Evolutionary conservation across 768 basidiomycete genomes (phyloP), one percentile per base, ranked within the genome.

Genomic region (Floccularia luteovirens): DNA sequence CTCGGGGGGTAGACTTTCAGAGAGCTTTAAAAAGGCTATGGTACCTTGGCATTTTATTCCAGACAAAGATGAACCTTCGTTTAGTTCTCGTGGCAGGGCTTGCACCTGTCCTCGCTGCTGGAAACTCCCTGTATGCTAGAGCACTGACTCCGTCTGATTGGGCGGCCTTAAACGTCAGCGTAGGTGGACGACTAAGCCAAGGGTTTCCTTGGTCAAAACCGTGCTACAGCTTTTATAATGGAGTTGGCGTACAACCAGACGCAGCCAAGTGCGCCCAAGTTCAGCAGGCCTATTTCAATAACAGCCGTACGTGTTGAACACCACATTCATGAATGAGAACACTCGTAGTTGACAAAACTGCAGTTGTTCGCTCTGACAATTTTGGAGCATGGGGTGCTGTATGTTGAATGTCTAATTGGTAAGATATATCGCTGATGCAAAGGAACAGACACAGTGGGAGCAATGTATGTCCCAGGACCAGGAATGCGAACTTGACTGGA

Each of bases 151-250:
- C 32, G 16, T 7, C 33, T n/a, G 31, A 36, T 12, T 44, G 41
- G 39, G 32, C 39, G 30, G 24, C 42, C n/a, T 31, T 54, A 20
- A 54, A 54, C 42, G 17, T 38, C 10, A 54, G 47, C 3, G 45
- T 54, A 4, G 48, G 43, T 19, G 53, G 53, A 11, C 47, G 53
- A 33, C 23, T 54, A 23, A 21, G 24, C 13, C 17, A 39, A 11
- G 50, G 50, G 5, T 24, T 40, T n/a, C 53, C 53, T 4, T 54
- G 49, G 39, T 42, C 53, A 19, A 47, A 43, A 30, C 43, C 53
- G 4, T 54, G 53, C 38, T 54, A 48, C 31, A 43, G 46, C 7
- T 36, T 21, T 3, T 50, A 39, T 44, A 50, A 54, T 23, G 51
- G 49, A 0, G 36, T 36, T 20, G 24, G 34, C 1, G 34, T 42